Percentiles rank a stretch among this genome's conserved stretches.
phyloP scores from a whole-genome alignment of 2,329 filamentous ascomycete species.

The Raffaelea ambrosiae region DNA sequence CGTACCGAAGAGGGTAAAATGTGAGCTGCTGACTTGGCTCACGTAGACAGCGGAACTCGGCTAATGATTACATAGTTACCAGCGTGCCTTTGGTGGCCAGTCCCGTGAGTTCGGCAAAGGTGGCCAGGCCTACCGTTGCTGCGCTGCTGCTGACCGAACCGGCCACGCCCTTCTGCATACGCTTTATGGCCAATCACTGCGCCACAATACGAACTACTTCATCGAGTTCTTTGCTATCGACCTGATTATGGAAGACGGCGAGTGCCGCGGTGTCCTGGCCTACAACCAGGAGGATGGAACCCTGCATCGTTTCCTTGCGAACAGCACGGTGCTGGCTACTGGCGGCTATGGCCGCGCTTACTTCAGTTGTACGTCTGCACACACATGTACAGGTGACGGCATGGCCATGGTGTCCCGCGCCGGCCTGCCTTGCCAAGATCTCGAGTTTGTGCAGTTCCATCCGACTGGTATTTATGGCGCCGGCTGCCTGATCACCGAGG shows the following conservation, averaged over 20 bases:
- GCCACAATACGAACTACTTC: conserved; percentile 99
- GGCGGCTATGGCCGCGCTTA: conserved; percentile 97
- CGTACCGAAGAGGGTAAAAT: conserved; percentile 95
- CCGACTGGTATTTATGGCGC: conserved; percentile 98
- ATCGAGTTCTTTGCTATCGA: conserved; percentile 98
- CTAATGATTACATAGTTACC: too few relatives aligned
- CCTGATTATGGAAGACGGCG: conserved; percentile 93
- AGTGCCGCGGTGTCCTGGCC: conserved; percentile 91
- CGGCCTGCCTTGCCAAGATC: conserved; percentile 95
- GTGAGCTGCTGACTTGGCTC: conserved; percentile 47
- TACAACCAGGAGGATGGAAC: conserved; percentile 99
- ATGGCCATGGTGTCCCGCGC: conserved; percentile 99
- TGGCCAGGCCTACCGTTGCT: conserved; percentile 95
- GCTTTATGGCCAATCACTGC: conserved; percentile 91
- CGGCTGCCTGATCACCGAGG: conserved; percentile 95
- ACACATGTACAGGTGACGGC: conserved; percentile 97
- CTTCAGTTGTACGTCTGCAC: conserved; percentile 96
- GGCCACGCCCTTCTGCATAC: conserved; percentile 97
- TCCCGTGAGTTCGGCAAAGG: conserved; percentile 93
- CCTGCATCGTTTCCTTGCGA: conserved; percentile 89
- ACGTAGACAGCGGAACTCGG: too few relatives aligned
- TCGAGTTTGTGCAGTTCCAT: conserved; percentile 99
- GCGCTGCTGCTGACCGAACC: conserved; percentile 91
- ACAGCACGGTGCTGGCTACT: conserved; percentile 94
- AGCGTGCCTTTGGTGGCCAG: conserved; percentile 96